Evolutionary conservation across 768 basidiomycete genomes (phyloP).

Genomic region (Dacryopinax primogenitus): DNA sequence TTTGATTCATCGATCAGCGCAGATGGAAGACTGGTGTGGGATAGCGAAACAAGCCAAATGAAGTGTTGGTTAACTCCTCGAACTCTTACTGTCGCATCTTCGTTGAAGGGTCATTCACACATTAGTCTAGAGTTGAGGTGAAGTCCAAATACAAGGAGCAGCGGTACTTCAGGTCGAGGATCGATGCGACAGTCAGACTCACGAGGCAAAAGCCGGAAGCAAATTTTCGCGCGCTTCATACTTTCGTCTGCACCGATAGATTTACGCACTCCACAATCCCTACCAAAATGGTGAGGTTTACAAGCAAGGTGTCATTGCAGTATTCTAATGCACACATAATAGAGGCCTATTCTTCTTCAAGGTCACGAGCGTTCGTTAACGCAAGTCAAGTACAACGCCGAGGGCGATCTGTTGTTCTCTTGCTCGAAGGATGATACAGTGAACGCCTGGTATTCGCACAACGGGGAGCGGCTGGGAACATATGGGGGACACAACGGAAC

Average conservation of each 20-base stretch:
- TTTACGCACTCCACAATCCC: background rate
- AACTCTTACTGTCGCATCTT: too few species aligned
- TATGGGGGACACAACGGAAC: constrained; percentile 93
- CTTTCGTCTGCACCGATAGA: background rate
- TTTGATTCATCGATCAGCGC: too few species aligned
- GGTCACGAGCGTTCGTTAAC: constrained; percentile 95
- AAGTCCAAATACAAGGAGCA: too few species aligned
- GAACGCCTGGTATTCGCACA: constrained; percentile 95
- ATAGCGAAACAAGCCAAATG: too few species aligned
- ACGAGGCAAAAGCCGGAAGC: background rate
- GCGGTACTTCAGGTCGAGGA: too few species aligned
- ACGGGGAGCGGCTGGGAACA: constrained; percentile 93
- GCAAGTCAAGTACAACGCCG: constrained; percentile 92
- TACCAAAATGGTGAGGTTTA: background rate
- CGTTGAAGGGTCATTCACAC: too few species aligned
- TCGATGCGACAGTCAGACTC: too few species aligned
- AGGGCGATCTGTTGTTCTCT: constrained; percentile 91
- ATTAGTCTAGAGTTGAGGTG: too few species aligned
- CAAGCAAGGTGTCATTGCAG: background rate
- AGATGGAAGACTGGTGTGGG: too few species aligned
- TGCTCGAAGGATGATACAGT: constrained; percentile 91
- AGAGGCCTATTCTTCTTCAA: constrained; percentile 68
- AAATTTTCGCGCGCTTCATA: constrained; percentile 6
- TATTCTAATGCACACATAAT: background rate
- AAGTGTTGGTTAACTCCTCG: too few species aligned